Percentiles rank a stretch among this genome's conserved stretches.
Conservation (phyloP, 2,329 filamentous ascomycete genomes). For the Xylaria hypoxylon region DNA sequence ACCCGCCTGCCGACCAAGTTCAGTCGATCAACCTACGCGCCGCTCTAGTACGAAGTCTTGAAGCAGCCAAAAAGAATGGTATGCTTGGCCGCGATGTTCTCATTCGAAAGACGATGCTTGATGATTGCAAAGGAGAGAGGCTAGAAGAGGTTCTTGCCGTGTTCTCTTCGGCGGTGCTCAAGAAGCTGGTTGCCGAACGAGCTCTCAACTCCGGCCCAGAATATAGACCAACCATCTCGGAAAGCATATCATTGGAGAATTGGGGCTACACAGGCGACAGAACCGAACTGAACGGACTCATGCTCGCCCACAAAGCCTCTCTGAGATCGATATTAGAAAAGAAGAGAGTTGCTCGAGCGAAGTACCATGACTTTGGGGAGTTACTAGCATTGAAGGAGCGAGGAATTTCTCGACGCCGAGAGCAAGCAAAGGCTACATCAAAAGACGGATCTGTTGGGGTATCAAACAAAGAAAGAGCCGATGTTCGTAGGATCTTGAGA, state of each 20-base stretch:
- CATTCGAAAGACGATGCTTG: conserved; percentile 92
- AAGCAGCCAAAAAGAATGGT: conserved; percentile 89
- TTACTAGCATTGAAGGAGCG: conserved; percentile 73
- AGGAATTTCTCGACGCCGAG: conserved; percentile 65
- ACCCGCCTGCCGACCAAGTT: conserved; percentile 87
- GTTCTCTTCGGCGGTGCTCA: conserved; percentile 86
- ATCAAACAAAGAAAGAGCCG: conserved; percentile 57
- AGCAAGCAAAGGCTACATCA: conserved; percentile 54
- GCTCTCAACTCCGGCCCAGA: conserved; percentile 52
- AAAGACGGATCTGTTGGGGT: conserved; percentile 50
- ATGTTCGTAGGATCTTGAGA: conserved; percentile 70
- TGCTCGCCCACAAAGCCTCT: conserved; percentile 78
- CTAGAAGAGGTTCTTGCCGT: conserved; percentile 86
- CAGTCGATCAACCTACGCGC: conserved; percentile 92
- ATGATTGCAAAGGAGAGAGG: conserved; percentile 93
- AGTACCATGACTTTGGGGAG: conserved; percentile 73
- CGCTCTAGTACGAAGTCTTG: conserved; percentile 82
- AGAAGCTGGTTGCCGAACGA: conserved; percentile 68
- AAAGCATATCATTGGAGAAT: conserved; percentile 69
- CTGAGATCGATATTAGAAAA: conserved; percentile 68
- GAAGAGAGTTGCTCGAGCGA: conserved; percentile 69
- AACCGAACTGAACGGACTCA: conserved; percentile 70
- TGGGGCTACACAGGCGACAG: conserved; percentile 67
- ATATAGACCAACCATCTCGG: conserved; percentile 61
- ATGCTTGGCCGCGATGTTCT: conserved; percentile 82